Percentiles rank a stretch among this genome's conserved stretches.
phyloP scores from a whole-genome alignment of 352 stramenopile species.

The Phytophthora nicotianae region DNA sequence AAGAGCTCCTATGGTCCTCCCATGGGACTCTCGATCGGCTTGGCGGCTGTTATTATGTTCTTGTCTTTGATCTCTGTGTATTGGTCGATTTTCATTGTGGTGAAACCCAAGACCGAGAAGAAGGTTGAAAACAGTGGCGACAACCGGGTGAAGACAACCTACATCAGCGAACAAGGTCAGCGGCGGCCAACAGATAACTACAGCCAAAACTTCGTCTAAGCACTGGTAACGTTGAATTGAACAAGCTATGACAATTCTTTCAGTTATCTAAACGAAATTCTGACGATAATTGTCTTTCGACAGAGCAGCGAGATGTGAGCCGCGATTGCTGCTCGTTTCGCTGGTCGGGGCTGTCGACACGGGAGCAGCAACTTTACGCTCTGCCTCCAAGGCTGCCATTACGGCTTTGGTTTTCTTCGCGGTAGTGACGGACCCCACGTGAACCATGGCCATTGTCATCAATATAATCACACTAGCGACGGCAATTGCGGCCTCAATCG shows the following conservation, averaged over 20 bases:
- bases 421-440: background rate
- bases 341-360: background rate
- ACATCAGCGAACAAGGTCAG: conserved; percentile 17
- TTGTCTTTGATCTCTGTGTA: conserved; percentile 35
- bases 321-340: conserved; percentile 14
- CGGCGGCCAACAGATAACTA: conserved; percentile 31
- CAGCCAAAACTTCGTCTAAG: conserved; percentile 56
- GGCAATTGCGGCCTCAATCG: conserved; percentile 40
- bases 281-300: conserved; percentile 49
- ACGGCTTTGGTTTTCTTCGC: conserved; percentile 9
- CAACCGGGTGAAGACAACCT: background rate
- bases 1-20: conserved; percentile 41
- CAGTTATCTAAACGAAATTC: conserved; percentile 47
- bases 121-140: conserved; percentile 4
- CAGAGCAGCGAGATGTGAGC: conserved; percentile 1
- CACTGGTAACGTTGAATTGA: background rate
- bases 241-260: background rate
- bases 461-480: conserved; percentile 17
- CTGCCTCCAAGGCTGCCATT: conserved; percentile 20
- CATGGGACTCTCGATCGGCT: conserved; percentile 32
- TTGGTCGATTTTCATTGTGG: background rate
- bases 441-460: background rate
- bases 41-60: conserved; percentile 33
- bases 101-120: conserved; percentile 7
- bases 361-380: conserved; percentile 14